Conservation (phyloP, 169 alveolate genomes). For the Blepharisma undulans region DNA sequence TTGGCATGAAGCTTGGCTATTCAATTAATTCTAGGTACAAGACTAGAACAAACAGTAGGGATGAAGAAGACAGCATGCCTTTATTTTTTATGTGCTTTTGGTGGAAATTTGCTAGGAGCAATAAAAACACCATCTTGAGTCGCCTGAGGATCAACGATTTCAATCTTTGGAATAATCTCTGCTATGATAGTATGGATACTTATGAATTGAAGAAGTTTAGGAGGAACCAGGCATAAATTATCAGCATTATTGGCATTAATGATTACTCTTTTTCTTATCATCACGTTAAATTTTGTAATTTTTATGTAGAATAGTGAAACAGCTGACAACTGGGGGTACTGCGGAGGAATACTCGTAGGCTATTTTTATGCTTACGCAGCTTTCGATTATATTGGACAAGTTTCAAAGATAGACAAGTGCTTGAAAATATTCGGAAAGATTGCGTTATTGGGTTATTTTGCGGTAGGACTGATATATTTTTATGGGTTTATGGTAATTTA, state of each 20-base stretch:
- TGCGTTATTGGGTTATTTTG: no score
- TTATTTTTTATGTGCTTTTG: slow-evolving; percentile 47
- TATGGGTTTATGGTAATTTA: no score
- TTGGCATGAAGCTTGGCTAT: slow-evolving; percentile 36
- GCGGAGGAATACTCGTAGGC: slow-evolving; percentile 42
- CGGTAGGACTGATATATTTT: no score
- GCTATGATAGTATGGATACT: slow-evolving; percentile 38
- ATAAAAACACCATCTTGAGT: neutral
- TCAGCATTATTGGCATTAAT: slow-evolving; percentile 25
- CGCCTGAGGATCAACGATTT: slow-evolving; percentile 57
- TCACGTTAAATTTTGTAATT: neutral
- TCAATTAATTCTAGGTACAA: slow-evolving; percentile 52
- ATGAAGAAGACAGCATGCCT: slow-evolving; percentile 38
- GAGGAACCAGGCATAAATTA: slow-evolving; percentile 10
- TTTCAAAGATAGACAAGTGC: no score
- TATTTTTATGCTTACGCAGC: neutral
- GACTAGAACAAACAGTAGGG: slow-evolving; percentile 54
- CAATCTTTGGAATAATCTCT: slow-evolving; percentile 46
- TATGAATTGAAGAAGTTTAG: slow-evolving; percentile 46
- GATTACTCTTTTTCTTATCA: slow-evolving; percentile 1
- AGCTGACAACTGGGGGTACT: slow-evolving; percentile 49
- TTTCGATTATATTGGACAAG: neutral
- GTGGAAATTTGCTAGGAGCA: slow-evolving; percentile 31
- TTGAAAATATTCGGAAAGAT: no score
- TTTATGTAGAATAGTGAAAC: neutral